Percentiles rank a stretch among this genome's conserved stretches.
Conservation (phyloP, 805 yeast genomes). For the Brettanomyces custersianus region DNA sequence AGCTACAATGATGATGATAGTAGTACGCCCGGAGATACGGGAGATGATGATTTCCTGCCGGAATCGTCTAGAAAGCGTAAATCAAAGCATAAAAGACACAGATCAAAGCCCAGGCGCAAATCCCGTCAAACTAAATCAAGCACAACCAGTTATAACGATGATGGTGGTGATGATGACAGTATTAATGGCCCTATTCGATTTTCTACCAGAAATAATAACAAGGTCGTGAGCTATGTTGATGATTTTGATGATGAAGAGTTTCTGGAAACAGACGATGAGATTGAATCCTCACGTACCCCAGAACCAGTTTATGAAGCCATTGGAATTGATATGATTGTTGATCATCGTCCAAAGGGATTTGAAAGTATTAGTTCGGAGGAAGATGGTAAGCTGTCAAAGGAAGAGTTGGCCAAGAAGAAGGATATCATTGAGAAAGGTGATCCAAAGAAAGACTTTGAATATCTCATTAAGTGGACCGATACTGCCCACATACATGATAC, state of each 20-base stretch:
- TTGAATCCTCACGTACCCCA: slow-evolving; percentile 12
- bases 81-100: slow-evolving; percentile 12
- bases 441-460: slow-evolving; percentile 52
- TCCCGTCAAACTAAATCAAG: slow-evolving; percentile 4
- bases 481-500: slow-evolving; percentile 90
- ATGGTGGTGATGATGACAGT: slow-evolving; percentile 16
- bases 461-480: slow-evolving; percentile 76
- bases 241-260: slow-evolving; percentile 53
- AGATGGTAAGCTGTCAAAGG: slow-evolving; percentile 8
- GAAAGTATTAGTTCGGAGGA: slow-evolving; percentile 9
- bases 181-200: slow-evolving; percentile 39
- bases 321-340: slow-evolving; percentile 36
- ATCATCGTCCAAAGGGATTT: slow-evolving; percentile 37
- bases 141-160: slow-evolving; percentile 26
- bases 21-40: slow-evolving; percentile 16
- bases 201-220: slow-evolving; percentile 59
- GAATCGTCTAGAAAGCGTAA: slow-evolving; percentile 12
- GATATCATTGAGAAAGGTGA: slow-evolving; percentile 19
- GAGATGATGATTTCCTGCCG: slow-evolving; percentile 7
- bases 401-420: slow-evolving; percentile 15
- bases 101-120: not conserved
- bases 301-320: slow-evolving; percentile 13
- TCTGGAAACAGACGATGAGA: slow-evolving; percentile 34
- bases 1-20: slow-evolving; percentile 27
- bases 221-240: slow-evolving; percentile 61